Evolutionary conservation across 2,329 filamentous ascomycete species (phyloP).

Genomic region (Fusarium incarnatum): DNA sequence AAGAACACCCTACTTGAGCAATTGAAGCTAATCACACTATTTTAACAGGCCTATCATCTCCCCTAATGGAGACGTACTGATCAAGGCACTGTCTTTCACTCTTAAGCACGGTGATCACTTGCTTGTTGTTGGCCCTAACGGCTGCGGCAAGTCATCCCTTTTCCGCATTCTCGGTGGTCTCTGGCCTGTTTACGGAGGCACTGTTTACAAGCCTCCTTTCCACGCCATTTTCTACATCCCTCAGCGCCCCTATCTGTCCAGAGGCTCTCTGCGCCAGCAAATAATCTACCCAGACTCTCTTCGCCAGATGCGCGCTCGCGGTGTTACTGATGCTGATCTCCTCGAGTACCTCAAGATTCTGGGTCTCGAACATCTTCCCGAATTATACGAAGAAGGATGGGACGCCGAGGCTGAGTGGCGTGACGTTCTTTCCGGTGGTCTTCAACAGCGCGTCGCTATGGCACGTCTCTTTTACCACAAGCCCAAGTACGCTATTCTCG

Average conservation of each 20-base stretch:
- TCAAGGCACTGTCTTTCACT: constrained; percentile 86
- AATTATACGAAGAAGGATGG: constrained; percentile 81
- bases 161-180: constrained; percentile 96
- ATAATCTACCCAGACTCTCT: constrained; percentile 95
- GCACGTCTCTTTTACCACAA: constrained; percentile 92
- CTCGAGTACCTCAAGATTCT: constrained; percentile 80
- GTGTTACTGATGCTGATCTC: constrained; percentile 84
- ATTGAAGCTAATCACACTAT: constrained; percentile 28
- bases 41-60: constrained; percentile 82
- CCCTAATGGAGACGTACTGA: constrained; percentile 93
- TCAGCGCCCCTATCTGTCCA: constrained; percentile 91
- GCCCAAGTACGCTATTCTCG: constrained; percentile 92
- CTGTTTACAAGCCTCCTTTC: constrained; percentile 89
- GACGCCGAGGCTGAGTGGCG: constrained; percentile 97
- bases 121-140: constrained; percentile 94
- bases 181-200: constrained; percentile 97
- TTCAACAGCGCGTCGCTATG: constrained; percentile 98
- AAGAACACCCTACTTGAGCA: neutral
- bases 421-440: constrained; percentile 88
- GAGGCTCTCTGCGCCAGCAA: constrained; percentile 93
- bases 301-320: constrained; percentile 86
- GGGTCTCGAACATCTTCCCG: constrained; percentile 84
- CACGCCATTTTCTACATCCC: constrained; percentile 98
- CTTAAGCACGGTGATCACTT: constrained; percentile 90
- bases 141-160: constrained; percentile 94